Percentiles rank a stretch among this genome's conserved stretches.
phyloP scores from a whole-genome alignment of 2,329 filamentous ascomycete species.

The Chaetomium strumarium region DNA sequence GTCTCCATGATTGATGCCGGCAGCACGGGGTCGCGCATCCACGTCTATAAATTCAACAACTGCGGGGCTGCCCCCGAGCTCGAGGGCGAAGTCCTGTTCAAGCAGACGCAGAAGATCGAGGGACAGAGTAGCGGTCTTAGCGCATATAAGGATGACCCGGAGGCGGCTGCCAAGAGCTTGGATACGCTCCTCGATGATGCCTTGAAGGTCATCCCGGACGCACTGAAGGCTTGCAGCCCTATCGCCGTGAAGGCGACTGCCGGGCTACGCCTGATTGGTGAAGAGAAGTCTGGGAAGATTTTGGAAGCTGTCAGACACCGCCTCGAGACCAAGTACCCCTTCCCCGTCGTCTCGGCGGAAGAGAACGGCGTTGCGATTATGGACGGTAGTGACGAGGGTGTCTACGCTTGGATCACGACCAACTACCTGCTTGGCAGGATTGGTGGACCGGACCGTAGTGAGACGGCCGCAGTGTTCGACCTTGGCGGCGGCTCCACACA shows the following conservation, averaged over 20 bases:
- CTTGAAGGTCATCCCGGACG: constrained; percentile 75
- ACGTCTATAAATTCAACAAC: constrained; percentile 99
- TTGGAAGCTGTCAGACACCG: constrained; percentile 76
- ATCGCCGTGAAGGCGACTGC: constrained; percentile 98
- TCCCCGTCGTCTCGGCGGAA: constrained; percentile 82
- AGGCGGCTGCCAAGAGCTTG: constrained; percentile 82
- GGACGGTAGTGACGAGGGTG: constrained; percentile 94
- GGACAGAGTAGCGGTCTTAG: constrained; percentile 65
- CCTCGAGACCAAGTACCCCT: constrained; percentile 85
- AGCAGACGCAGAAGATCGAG: constrained; percentile 82
- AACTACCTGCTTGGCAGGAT: constrained; percentile 99
- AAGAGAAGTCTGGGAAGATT: constrained; percentile 75
- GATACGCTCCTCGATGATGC: constrained; percentile 85
- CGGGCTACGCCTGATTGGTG: constrained; percentile 79
- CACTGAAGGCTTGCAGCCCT: constrained; percentile 85
- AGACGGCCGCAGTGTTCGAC: constrained; percentile 92
- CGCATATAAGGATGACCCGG: constrained; percentile 78
- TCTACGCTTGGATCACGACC: constrained; percentile 98
- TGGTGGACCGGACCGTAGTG: constrained; percentile 80
- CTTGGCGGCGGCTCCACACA: constrained; percentile 95
- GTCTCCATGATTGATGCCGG: constrained; percentile 98
- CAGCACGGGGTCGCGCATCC: constrained; percentile 94
- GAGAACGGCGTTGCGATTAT: constrained; percentile 91
- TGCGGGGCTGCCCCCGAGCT: constrained; percentile 93
- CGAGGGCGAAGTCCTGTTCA: constrained; percentile 77